A percentile compares a stretch with the other conserved stretches of the same genome.
Evolutionary conservation across 164 flowering plant genomes (phyloP).

Genomic region (Magnolia officinalis): DNA sequence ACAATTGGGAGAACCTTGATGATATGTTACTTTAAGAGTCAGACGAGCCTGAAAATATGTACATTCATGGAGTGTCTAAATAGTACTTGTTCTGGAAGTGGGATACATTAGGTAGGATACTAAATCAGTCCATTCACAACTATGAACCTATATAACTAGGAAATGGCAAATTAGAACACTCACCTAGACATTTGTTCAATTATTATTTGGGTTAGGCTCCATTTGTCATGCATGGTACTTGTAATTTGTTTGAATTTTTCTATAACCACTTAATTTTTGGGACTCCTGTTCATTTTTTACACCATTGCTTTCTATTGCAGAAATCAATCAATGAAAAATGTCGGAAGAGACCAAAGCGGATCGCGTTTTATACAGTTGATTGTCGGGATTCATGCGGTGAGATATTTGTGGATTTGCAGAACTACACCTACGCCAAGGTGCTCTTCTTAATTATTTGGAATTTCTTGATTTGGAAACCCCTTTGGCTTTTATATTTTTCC

Average conservation of each 20-base stretch:
- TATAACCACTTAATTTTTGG: neutral
- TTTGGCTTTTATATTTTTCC: neutral
- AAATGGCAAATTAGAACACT: too few relatives aligned
- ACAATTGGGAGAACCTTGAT: too few relatives aligned
- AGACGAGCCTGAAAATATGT: too few relatives aligned
- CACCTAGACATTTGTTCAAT: too few relatives aligned
- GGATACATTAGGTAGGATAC: too few relatives aligned
- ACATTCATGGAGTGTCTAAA: too few relatives aligned
- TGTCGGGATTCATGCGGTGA: constrained; percentile 93
- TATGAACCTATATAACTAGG: too few relatives aligned
- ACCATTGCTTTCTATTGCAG: constrained; percentile 33
- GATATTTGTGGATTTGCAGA: constrained; percentile 88
- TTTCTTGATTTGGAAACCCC: neutral
- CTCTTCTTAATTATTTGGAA: neutral
- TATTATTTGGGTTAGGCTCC: too few relatives aligned
- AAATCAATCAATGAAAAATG: constrained; percentile 77
- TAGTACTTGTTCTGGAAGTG: too few relatives aligned
- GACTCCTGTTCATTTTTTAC: neutral
- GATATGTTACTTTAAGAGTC: too few relatives aligned
- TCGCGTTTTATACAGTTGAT: constrained; percentile 83
- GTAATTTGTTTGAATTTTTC: neutral
- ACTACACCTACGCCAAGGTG: constrained; percentile 69
- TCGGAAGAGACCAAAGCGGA: constrained; percentile 58
- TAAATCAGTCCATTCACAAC: too few relatives aligned
- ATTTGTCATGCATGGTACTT: neutral